phyloP scores from a whole-genome alignment of 208 protist species.

The Trypanosoma boissoni region DNA sequence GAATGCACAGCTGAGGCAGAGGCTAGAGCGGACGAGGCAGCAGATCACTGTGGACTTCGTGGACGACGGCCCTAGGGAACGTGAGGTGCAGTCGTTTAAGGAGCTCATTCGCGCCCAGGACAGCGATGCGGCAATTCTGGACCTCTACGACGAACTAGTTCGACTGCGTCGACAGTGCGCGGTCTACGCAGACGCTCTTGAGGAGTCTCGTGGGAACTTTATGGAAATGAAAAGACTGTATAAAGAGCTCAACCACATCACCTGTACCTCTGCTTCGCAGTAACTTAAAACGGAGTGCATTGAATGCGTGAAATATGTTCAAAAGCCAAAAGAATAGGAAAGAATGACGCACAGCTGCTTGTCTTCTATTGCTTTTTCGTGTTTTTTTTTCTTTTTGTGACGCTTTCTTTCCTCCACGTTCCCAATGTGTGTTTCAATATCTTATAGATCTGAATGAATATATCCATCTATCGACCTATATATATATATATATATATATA shows the following conservation, averaged over 20 bases:
- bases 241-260: constrained; percentile 37
- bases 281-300: not conserved
- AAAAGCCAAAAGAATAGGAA: not conserved
- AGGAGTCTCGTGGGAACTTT: constrained; percentile 64
- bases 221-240: constrained; percentile 77
- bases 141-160: constrained; percentile 57
- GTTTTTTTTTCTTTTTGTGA: too few relatives aligned
- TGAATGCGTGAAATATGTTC: not conserved
- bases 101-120: constrained; percentile 34
- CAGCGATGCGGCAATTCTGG: constrained; percentile 36
- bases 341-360: too few relatives aligned
- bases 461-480: not conserved
- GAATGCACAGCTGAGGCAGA: constrained; percentile 41
- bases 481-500: not conserved
- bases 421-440: not conserved
- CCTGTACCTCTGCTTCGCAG: not conserved
- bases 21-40: constrained; percentile 22
- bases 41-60: constrained; percentile 30
- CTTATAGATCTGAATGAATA: not conserved
- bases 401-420: too few relatives aligned
- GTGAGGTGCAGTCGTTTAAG: constrained; percentile 20
- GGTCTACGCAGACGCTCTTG: constrained; percentile 64
- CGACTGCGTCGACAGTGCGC: constrained; percentile 50
- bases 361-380: too few relatives aligned
- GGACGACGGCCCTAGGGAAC: constrained; percentile 27